phyloP scores from a whole-genome alignment of 2,329 filamentous ascomycete species.

The Aspergillus fijiensis region DNA sequence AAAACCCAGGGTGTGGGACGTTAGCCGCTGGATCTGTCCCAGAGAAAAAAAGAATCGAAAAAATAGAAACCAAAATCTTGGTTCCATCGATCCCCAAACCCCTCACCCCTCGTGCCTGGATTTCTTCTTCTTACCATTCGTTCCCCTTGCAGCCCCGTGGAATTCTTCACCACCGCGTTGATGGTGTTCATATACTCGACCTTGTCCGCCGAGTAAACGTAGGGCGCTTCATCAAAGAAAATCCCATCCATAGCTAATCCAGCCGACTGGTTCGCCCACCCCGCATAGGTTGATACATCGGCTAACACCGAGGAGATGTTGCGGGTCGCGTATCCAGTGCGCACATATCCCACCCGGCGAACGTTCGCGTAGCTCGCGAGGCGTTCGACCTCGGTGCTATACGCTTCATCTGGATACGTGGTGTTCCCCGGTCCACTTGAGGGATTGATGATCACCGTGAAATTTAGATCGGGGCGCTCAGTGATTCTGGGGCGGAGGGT shows the following conservation, averaged over 20 bases:
- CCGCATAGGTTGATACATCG: conserved; percentile 40
- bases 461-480: conserved; percentile 24
- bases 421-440: conserved; percentile 34
- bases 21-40: neutral
- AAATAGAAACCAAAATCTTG: too few relatives aligned
- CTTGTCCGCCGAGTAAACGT: conserved; percentile 18
- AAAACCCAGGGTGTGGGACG: neutral
- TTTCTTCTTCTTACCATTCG: conserved; percentile 12
- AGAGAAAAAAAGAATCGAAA: too few relatives aligned
- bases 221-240: conserved; percentile 42
- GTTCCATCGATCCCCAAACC: too few relatives aligned
- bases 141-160: conserved; percentile 4
- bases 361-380: conserved; percentile 43
- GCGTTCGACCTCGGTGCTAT: conserved; percentile 34
- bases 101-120: too few relatives aligned
- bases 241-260: conserved; percentile 38
- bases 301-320: conserved; percentile 32
- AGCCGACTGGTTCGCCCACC: conserved; percentile 31
- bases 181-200: conserved; percentile 24
- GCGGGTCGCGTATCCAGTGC: conserved; percentile 35
- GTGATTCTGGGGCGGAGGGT: conserved; percentile 11
- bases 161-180: conserved; percentile 18
- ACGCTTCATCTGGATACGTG: conserved; percentile 34
- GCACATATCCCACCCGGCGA: conserved; percentile 44
- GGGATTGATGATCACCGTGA: conserved; percentile 34